Evolutionary conservation across 176 grass and related monocot species (phyloP), one percentile per base, ranked within the genome.

Genomic region (Oryza australiensis): DNA sequence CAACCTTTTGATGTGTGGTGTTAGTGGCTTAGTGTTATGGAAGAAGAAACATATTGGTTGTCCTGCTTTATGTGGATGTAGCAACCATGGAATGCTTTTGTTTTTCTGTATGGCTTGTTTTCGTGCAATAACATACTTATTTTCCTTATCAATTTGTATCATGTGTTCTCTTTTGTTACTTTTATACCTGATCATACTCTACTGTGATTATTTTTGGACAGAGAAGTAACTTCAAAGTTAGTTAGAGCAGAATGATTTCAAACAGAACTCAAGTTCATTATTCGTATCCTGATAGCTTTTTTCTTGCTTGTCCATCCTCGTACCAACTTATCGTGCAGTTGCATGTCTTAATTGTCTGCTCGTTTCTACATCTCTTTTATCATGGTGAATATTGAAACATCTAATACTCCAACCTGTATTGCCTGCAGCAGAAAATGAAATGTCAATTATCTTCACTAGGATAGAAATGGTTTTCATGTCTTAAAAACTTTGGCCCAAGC

Each of bases 381-480:
- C 33, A 41, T 72, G 2, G 14, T 64, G 53, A 76, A 66, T 81
- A 75, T 9, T 66, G 43, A 65, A 65, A 66, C 59, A 78, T 67
- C 27, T 16, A 10, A 64, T 63, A 62, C 45, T n/a, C n/a, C 66
- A 26, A 37, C 20, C 62, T 81, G 14, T 73, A 15, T 72, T 86
- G 27, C 59, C 57, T 73, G 78, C 34, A 29, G 59, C 12, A 12
- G 10, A 57, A 41, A 24, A 43, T 29, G 72, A 77, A 26, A 64
- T 5, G 49, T 24, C 40, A 64, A 24, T 27, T 46, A 30, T 23
- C 45, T 74, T 81, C 26, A 35, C 16, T 34, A 64, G 32, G 62
- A 42, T 32, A 27, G 46, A 15, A 68, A 76, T 46, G 57, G 10
- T 24, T 75, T 43, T 67, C 9, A 23, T 68, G 73, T 60, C 60